These are phyloP conservation scores for Apium graveolens DNA, from an alignment of 129 eudicot species.

Conservation along the genomic window DNA sequence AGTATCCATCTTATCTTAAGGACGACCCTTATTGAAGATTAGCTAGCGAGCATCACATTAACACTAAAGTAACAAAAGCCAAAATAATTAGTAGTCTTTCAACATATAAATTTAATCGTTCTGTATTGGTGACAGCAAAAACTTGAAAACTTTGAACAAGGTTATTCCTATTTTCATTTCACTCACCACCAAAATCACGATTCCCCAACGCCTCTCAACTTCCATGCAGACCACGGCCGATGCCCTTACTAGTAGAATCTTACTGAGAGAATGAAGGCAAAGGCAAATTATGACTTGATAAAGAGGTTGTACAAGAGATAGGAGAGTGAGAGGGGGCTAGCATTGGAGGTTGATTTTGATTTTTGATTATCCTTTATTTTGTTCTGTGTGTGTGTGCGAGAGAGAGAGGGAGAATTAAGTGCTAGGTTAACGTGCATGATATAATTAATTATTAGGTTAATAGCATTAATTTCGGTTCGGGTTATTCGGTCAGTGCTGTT, in stretches of 20 bases:
- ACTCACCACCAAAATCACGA: background rate
- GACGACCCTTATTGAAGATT: background rate
- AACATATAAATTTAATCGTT: background rate
- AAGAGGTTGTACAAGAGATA: background rate
- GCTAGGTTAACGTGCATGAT: no score
- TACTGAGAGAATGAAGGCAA: background rate
- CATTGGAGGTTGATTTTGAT: no score
- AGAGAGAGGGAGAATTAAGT: background rate
- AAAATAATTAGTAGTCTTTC: background rate
- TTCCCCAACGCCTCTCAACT: background rate
- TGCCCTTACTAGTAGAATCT: background rate
- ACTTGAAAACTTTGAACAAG: background rate
- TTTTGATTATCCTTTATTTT: no score
- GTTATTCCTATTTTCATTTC: background rate
- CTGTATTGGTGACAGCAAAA: background rate
- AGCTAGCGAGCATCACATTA: background rate
- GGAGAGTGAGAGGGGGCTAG: no score
- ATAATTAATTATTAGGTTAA: no score
- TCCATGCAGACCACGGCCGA: background rate
- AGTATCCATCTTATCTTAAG: background rate
- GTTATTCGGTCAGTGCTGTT: no score
- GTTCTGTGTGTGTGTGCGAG: background rate
- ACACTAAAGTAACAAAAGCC: background rate
- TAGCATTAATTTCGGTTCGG: no score
- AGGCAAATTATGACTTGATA: background rate